Base-by-base conservation (phyloP, 2,329 filamentous ascomycete species). In the Paraconiothyrium brasiliense region DNA sequence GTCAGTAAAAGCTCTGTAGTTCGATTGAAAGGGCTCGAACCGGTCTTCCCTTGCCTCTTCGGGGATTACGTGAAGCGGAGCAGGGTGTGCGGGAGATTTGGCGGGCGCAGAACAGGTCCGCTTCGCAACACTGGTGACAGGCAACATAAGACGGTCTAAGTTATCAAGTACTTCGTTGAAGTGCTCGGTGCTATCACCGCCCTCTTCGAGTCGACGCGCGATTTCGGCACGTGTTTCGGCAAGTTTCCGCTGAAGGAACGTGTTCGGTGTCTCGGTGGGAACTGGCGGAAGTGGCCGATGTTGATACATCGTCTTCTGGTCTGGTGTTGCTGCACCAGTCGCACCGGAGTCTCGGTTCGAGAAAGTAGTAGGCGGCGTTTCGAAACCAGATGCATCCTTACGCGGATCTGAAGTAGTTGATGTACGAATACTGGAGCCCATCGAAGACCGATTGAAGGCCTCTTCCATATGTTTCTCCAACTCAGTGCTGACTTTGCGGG, bases 381-480 rank as follows among this genome's bases (percentile, higher is more conserved):
- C 82, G 59, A 81, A 81, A 51, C 76, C 71, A 34, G 78, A 80
- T 11, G 76, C 73, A 44, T 65, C 61, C 48, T 70, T 76, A 30
- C 75, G 75, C 59, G 76, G 80, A 9, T 78, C 79, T 7, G 50
- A 54, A n/a, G 81, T 80, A 4, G 75, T 72, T 20, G 80, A 78
- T 0, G 83, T 84, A 3, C 80, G 80, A 30, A 79, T 77, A 54
- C 83, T 87, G 2, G 86, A 85, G 48, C 82, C 83, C 24, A 85
- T 78, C 0, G 84, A 90, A 58, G 81, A 85, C 68, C 90, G 89
- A 73, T 92, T 94, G 81, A 98, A 97, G 1, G 94, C 94, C 71
- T 95, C 92, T 72, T 98, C 94, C 72, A 94, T 96, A 61, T 95
- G 92, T 77, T 93, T 92, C 54, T 93, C 92, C 63, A 97, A 89